These are phyloP conservation scores for Trichosporon inkin DNA, from an alignment of 1,284 basidiomycete genomes.

Conservation along the genomic window DNA sequence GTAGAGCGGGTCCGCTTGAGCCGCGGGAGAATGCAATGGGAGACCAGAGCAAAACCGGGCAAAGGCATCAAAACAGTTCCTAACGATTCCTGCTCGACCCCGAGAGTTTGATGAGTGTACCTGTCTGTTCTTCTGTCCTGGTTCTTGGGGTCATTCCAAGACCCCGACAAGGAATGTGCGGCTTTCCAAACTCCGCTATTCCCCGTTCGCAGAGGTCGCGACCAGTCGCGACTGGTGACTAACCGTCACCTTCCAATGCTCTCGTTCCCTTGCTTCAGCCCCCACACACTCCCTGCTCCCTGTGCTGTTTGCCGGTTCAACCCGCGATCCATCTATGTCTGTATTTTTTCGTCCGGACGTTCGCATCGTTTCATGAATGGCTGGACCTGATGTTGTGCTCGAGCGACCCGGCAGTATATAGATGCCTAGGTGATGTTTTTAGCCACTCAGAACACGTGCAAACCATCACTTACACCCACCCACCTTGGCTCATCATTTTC, in stretches of 20 bases:
- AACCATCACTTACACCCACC: background rate
- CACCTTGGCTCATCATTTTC: background rate
- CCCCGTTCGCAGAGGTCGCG: background rate
- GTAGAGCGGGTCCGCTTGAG: too few relatives aligned
- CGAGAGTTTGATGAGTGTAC: too few relatives aligned
- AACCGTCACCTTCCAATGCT: background rate
- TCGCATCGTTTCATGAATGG: constrained; percentile 8
- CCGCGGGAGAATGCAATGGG: too few relatives aligned
- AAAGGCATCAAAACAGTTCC: too few relatives aligned
- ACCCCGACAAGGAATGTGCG: too few relatives aligned
- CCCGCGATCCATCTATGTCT: background rate
- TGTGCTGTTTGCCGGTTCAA: constrained; percentile 1
- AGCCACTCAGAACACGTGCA: background rate
- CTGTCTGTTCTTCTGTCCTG: too few relatives aligned
- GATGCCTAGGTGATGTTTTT: background rate
- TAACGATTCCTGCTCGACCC: too few relatives aligned
- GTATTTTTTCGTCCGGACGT: background rate
- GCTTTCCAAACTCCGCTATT: constrained; percentile 2
- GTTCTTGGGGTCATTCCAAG: too few relatives aligned
- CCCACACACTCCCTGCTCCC: background rate
- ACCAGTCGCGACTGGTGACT: background rate
- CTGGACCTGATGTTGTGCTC: background rate
- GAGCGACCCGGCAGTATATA: background rate
- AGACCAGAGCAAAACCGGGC: too few relatives aligned
- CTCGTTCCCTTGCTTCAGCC: background rate